These are phyloP conservation scores for Cryptococcus wingfieldii DNA, from an alignment of 1,284 basidiomycete species.

Conservation along the genomic window DNA sequence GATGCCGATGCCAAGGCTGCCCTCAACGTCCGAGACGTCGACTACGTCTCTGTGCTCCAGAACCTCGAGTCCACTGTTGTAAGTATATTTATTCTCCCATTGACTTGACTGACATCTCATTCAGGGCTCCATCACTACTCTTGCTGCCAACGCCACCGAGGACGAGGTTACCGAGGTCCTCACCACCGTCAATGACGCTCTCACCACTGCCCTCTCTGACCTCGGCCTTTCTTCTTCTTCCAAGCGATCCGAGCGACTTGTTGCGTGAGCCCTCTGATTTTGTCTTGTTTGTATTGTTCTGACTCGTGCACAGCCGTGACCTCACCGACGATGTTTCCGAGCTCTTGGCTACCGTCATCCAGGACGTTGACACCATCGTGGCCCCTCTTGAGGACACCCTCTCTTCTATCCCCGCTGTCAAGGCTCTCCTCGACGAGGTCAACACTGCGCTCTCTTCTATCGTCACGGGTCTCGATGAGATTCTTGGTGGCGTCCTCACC, in stretches of 20 bases:
- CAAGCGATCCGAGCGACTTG: not conserved
- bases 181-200: not conserved
- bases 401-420: not conserved
- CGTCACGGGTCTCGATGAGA: not conserved
- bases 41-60: conserved; percentile 5
- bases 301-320: not conserved
- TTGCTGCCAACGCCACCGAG: not conserved
- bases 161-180: not conserved
- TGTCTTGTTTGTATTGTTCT: not conserved
- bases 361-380: not conserved
- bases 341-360: not conserved
- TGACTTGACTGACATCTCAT: not conserved
- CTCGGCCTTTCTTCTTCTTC: not conserved
- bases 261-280: not conserved
- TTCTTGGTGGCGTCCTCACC: not conserved
- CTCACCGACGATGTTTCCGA: not conserved
- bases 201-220: not conserved
- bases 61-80: conserved; percentile 8
- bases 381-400: not conserved
- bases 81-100: not conserved
- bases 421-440: not conserved
- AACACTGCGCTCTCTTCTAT: not conserved
- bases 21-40: conserved; percentile 4
- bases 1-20: not conserved
- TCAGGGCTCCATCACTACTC: not conserved